Base-by-base conservation (phyloP, 2,329 filamentous ascomycete species). In the Daldinia eschscholtzii region DNA sequence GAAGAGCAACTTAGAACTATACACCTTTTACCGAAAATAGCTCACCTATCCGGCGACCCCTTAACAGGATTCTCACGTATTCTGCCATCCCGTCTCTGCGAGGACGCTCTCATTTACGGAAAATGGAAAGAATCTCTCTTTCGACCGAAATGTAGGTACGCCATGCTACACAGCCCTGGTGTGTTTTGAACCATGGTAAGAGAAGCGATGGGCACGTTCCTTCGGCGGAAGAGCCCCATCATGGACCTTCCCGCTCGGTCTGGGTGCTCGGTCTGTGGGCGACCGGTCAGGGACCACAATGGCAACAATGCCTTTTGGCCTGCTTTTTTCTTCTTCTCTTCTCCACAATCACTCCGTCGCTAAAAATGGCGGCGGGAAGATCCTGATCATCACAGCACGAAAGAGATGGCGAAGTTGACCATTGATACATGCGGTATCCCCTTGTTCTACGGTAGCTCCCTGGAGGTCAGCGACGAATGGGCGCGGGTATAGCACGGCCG, bases 281-380 rank as follows among this genome's bases (percentile, higher is more conserved):
- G 65, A 50, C 46, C 52, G 62, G 50, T 53, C 48, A 64, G 55
- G 70, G 61, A 58, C 62, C 67, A 33, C 60, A 69, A 55, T 61
- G 61, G 61, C 58, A 65, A 69, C 59, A 50, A 55, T 66, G 64
- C 55, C 33, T 64, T 64, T 53, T 46, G 61, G 57, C 26, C 57
- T 53, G 58, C 52, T 67, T 61, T 68, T 60, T 65, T 23, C 37
- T 55, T 23, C 10, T 7, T 28, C n/a, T 46, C 44, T 67, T 72
- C 69, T 71, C 71, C 69, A 71, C 69, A 73, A 70, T 67, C 66
- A 63, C 71, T 65, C 70, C 61, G 60, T 69, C 71, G 65, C 71
- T 73, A 72, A 71, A 72, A 71, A 71, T 72, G 71, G 71, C 61
- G 37, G 67, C 66, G 65, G 71, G 69, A 70, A 73, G 69, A 73